A percentile compares a stretch with the other conserved stretches of the same genome.
phyloP scores from a whole-genome alignment of 108 stramenopile genomes.

The Bacterosira constricta region DNA sequence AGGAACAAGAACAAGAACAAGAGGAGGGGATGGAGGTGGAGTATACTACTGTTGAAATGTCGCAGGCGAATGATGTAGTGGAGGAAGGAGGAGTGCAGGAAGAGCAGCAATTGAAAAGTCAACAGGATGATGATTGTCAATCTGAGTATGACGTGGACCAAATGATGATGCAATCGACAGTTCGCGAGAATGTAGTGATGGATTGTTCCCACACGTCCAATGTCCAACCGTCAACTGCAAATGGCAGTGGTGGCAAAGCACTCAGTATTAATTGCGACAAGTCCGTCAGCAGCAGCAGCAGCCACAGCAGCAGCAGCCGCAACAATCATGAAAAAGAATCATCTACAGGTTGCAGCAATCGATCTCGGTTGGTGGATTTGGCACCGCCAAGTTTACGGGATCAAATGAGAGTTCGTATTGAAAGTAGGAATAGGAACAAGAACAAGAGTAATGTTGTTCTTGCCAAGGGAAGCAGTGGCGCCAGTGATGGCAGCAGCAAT shows the following conservation, averaged over 20 bases:
- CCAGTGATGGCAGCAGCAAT: background rate
- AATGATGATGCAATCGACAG: background rate
- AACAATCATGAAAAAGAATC: background rate
- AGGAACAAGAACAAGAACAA: background rate
- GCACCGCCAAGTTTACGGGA: background rate
- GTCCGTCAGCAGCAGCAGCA: background rate
- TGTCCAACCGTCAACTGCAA: background rate
- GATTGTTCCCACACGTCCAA: too few species aligned
- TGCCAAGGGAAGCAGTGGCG: background rate
- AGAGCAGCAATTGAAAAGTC: background rate
- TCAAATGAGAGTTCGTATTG: background rate
- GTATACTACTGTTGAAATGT: too few species aligned
- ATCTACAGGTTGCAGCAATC: background rate
- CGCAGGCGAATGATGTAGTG: too few species aligned
- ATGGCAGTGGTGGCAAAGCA: background rate
- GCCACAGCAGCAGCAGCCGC: background rate
- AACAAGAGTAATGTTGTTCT: background rate
- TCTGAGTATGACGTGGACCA: background rate
- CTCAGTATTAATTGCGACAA: background rate
- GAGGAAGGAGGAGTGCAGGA: background rate
- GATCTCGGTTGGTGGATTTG: background rate
- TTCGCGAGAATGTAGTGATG: background rate
- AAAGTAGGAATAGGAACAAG: background rate
- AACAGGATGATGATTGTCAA: background rate
- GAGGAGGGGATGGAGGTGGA: background rate